These are phyloP conservation scores for Blumeria graminis DNA, from an alignment of 2,329 filamentous ascomycete genomes.

Conservation along the genomic window DNA sequence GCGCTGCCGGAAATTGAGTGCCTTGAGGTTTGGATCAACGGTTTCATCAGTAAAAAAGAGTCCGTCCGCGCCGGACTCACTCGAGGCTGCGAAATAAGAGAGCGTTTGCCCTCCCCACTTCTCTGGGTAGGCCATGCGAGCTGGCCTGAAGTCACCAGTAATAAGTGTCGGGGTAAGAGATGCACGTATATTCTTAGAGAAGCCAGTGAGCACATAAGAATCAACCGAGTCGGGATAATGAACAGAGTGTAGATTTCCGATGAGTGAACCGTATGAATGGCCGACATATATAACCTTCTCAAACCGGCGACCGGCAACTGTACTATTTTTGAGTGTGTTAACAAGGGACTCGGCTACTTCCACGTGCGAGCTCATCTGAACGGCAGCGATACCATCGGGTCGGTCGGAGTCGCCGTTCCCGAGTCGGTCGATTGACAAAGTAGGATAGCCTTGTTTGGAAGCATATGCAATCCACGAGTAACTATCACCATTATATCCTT, in stretches of 20 bases:
- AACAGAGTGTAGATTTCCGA: constrained; percentile 8
- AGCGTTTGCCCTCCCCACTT: neutral
- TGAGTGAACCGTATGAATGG: constrained; percentile 10
- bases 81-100: neutral
- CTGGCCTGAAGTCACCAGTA: neutral
- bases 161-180: neutral
- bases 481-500: neutral
- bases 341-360: constrained; percentile 10
- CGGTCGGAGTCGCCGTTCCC: constrained; percentile 9
- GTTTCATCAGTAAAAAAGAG: neutral
- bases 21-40: neutral
- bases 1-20: neutral
- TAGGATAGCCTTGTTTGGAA: constrained; percentile 9
- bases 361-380: constrained; percentile 9
- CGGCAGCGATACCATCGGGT: constrained; percentile 8
- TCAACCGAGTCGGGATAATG: constrained; percentile 11
- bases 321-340: neutral
- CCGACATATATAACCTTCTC: constrained; percentile 11
- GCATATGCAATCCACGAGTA: constrained; percentile 8
- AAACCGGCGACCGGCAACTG: constrained; percentile 4
- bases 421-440: constrained; percentile 12
- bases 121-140: neutral
- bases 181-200: neutral
- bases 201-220: constrained; percentile 12
- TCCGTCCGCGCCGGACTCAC: neutral